A percentile compares a stretch with the other conserved stretches of the same genome.
Conservation (phyloP, 495 filamentous ascomycete species). For the Lasiosphaeria ovina region DNA sequence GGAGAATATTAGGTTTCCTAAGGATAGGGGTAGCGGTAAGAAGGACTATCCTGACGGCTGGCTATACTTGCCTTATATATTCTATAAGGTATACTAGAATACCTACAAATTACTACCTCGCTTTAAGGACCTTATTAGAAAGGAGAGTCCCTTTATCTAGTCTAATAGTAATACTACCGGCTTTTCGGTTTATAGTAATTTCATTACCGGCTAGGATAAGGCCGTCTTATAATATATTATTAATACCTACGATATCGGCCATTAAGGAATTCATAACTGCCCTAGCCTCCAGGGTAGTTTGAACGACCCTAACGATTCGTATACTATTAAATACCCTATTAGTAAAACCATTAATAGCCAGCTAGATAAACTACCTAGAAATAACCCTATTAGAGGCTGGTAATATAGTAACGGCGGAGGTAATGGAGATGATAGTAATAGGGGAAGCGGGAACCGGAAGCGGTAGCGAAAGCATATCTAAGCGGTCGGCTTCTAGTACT, state of each 20-base stretch:
- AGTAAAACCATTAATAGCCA: conserved; percentile 31
- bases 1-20: conserved; percentile 52
- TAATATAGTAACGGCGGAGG: conserved; percentile 28
- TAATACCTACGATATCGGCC: conserved; percentile 56
- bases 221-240: conserved; percentile 59
- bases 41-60: conserved; percentile 60
- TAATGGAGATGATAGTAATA: neutral
- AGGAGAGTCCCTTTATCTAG: conserved; percentile 63
- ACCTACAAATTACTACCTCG: conserved; percentile 53
- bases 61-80: conserved; percentile 58
- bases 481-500: neutral
- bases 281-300: conserved; percentile 43
- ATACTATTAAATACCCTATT: conserved; percentile 47
- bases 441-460: neutral
- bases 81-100: conserved; percentile 68
- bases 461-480: neutral
- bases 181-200: conserved; percentile 64
- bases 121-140: conserved; percentile 53
- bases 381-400: conserved; percentile 51
- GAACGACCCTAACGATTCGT: conserved; percentile 40
- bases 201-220: conserved; percentile 71
- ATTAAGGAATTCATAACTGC: conserved; percentile 54
- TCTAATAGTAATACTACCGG: conserved; percentile 59
- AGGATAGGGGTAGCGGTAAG: conserved; percentile 51
- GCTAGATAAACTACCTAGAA: conserved; percentile 54